Percentiles rank a stretch among this genome's conserved stretches.
phyloP scores from a whole-genome alignment of 768 basidiomycete species.

The Lactifluus subvellereus region DNA sequence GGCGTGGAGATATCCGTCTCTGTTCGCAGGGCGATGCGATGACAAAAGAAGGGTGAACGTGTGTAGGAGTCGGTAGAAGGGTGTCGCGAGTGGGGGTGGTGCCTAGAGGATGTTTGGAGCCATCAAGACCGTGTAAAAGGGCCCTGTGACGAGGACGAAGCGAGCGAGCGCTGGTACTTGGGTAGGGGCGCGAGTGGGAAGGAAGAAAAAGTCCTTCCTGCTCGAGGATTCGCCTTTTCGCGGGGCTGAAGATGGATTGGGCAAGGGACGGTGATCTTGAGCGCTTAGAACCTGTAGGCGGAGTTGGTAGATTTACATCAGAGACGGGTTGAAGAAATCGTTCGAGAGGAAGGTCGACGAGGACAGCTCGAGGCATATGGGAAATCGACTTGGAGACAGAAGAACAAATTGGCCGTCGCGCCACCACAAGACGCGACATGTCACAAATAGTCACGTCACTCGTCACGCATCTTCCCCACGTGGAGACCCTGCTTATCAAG shows the following conservation, averaged over 20 bases:
- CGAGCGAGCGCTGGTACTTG: background rate
- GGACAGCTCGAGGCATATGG: constrained; percentile 17
- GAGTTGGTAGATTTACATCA: background rate
- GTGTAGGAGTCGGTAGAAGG: background rate
- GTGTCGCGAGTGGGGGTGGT: background rate
- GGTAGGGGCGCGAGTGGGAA: constrained; percentile 9
- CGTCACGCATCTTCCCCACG: background rate
- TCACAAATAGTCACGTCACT: constrained; percentile 17
- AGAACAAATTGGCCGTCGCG: background rate
- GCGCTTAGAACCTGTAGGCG: constrained; percentile 18
- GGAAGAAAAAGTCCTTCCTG: constrained; percentile 22
- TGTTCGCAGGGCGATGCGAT: constrained; percentile 4
- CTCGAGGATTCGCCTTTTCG: constrained; percentile 24
- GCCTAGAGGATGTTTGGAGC: background rate
- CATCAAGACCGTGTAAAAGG: constrained; percentile 6
- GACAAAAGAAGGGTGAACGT: background rate
- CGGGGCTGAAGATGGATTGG: constrained; percentile 19
- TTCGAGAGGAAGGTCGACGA: constrained; percentile 22
- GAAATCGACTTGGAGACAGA: background rate
- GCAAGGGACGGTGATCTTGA: constrained; percentile 21
- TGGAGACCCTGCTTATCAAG: no score
- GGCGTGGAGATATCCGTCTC: constrained; percentile 14
- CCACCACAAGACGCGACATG: constrained; percentile 11
- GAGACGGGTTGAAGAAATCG: constrained; percentile 6
- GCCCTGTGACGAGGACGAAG: background rate